Base-by-base conservation (phyloP, 371 early-diverging fungal genomes). In the Syncephalastrum monosporum region DNA sequence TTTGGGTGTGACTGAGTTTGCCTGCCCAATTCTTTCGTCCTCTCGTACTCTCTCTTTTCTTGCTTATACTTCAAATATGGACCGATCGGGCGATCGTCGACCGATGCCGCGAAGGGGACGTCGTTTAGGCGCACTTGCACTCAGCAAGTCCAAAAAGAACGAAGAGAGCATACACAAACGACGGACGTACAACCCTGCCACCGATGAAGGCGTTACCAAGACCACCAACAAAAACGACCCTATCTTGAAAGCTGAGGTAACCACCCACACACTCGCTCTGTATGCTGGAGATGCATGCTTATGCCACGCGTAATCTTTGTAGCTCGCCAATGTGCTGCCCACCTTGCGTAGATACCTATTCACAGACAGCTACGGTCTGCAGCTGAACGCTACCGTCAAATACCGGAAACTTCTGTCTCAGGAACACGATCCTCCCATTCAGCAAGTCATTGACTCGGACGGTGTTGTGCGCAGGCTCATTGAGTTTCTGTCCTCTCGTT, bases 401-500 rank as follows among this genome's bases (percentile, higher is more conserved):
- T 98, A 99, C 81, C 87, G 99, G 74, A 94, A 94, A 71, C 76
- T 98, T 10, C 87, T 99, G 29, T 96, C 97, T 24, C 95, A 95
- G 70, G 99, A 97, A 72, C 86, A 84, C 60, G 92, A 93, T 75
- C 99, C 99, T 42, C 99, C 99, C 38, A 99, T 99, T 67, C 93
- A 94, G 58, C 90, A 93, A 71, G 96, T 99, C 48, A 96, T 99
- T 66, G 82, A 81, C 50, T 91, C 91, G 63, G 38, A 91, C 68
- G 95, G 95, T 43, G 97, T 98, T 44, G 91, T 99, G 19, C 94
- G 98, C 25, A 84, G 92, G 46, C 97, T 99, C 77, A 95, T 98
- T 29, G 91, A 97, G 75, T 94, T 99, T 65, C 76, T 99, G 57
- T 69, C 83, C 45, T 85, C 86, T 50, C 81, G 74, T n/a, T 76